These are phyloP conservation scores for Brassica cretica DNA, from an alignment of 345 rosid species.

Conservation along the genomic window DNA sequence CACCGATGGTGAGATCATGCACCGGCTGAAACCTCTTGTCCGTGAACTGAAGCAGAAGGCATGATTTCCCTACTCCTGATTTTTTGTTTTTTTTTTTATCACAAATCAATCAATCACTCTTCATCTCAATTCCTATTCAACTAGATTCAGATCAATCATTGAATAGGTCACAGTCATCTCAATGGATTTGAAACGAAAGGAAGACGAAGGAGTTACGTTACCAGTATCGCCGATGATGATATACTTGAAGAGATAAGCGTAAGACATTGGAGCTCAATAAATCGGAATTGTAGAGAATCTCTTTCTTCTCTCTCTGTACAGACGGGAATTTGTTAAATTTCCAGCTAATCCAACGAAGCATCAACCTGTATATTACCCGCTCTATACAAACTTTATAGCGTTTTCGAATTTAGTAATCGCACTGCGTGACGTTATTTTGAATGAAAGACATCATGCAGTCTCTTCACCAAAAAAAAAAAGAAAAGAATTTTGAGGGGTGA, in stretches of 20 bases:
- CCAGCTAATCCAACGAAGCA: slow-evolving; percentile 42
- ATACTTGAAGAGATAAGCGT: slow-evolving; percentile 95
- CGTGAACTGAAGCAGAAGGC: slow-evolving; percentile 93
- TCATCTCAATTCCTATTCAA: not conserved
- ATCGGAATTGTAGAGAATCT: slow-evolving; percentile 8
- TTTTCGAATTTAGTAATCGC: not conserved
- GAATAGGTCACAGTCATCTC: not conserved
- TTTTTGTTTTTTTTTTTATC: no score
- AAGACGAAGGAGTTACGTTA: slow-evolving; percentile 9
- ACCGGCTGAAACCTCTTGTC: slow-evolving; percentile 98
- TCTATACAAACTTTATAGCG: not conserved
- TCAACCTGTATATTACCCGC: slow-evolving; percentile 25
- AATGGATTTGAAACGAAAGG: not conserved
- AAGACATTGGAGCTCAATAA: slow-evolving; percentile 45
- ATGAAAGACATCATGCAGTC: not conserved
- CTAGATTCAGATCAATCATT: not conserved
- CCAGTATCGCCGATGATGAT: slow-evolving; percentile 99
- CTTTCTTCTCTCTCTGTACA: slow-evolving; percentile 10
- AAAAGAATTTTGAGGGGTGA: not conserved
- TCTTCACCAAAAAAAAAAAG: not conserved
- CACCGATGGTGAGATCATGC: slow-evolving; percentile 95
- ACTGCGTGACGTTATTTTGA: not conserved
- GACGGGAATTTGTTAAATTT: slow-evolving; percentile 23
- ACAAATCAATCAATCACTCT: not conserved
- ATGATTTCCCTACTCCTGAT: slow-evolving; percentile 94